Evolutionary conservation across 202 grass and related monocot species (phyloP), one percentile per base, ranked within the genome.

Genomic region (Carex arenaria): DNA sequence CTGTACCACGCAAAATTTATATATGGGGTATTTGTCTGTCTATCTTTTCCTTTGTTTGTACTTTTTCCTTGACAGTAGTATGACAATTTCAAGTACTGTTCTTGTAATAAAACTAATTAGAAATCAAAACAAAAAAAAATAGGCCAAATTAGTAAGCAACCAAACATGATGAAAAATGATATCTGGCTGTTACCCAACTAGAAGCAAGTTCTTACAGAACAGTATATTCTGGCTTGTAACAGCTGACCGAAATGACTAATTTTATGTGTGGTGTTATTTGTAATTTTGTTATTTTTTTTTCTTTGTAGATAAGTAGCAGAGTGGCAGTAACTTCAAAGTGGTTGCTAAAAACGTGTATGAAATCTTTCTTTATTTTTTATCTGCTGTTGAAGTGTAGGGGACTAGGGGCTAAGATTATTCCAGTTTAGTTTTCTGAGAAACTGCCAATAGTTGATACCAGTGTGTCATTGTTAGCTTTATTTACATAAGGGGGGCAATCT

Each of bases 251-350:
- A 78, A 56, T 38, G 15, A 36, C 9, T 78, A 7, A 60, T 60
- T 75, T 54, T 30, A 34, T 59, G 28, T 59, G 30, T 77, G 9
- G 17, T 59, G 40, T 64, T 63, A 47, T 17, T 65, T 81, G 57
- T 66, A 64, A 66, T 56, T 52, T 60, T 45, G 19, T 80, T 56
- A 26, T 12, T 47, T 23, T 31, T 67, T 82, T 36, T 63, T 52
- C 7, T 10, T 67, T 17, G 20, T 69, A 82, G 80, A 54, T 82
- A 67, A 82, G 12, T 65, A 53, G 80, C 42, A 78, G 73, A 59
- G 49, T 19, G 9, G 34, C 73, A 11, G 30, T 78, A 60, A 59
- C 73, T 54, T 34, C 45, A 54, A 67, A 34, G 63, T 34, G 64
- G 38, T 54, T 55, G 62, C 61, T 65, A 34, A 82, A 69, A 69